Evolutionary conservation across 805 yeast genomes (phyloP).

Genomic region (Zygoascus ofunaensis): DNA sequence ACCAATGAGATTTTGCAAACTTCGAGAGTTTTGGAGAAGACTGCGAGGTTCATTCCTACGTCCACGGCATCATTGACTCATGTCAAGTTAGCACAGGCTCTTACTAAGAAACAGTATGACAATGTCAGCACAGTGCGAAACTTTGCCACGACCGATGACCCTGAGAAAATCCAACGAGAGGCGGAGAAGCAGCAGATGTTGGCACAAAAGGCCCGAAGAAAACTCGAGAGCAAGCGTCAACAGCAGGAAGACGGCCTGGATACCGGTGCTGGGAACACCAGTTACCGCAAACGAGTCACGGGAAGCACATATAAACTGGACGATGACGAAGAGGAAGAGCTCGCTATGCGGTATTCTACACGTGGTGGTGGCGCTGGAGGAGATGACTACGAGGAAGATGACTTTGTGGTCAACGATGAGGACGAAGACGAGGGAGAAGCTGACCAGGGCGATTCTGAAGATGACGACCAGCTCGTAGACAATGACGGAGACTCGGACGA

Average conservation of each 20-base stretch:
- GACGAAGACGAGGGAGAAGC: constrained; percentile 27
- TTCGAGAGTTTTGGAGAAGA: constrained; percentile 52
- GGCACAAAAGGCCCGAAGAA: constrained; percentile 32
- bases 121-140: constrained; percentile 26
- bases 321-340: constrained; percentile 14
- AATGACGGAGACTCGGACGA: constrained; percentile 29
- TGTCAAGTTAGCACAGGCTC: constrained; percentile 50
- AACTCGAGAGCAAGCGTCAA: constrained; percentile 32
- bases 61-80: constrained; percentile 85
- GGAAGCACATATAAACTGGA: constrained; percentile 4
- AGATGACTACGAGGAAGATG: constrained; percentile 31
- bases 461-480: constrained; percentile 28
- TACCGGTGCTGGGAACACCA: background rate
- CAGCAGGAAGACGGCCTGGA: constrained; percentile 20
- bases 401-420: constrained; percentile 29
- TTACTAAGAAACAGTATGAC: constrained; percentile 27
- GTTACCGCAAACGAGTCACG: constrained; percentile 1
- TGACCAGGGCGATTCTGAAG: constrained; percentile 25
- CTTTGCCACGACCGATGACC: constrained; percentile 35
- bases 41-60: constrained; percentile 75
- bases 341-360: constrained; percentile 13
- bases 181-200: constrained; percentile 33
- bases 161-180: constrained; percentile 37
- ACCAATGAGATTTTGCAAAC: constrained; percentile 63
- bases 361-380: constrained; percentile 15